Evolutionary conservation across 2,329 filamentous ascomycete genomes (phyloP), one percentile per base, ranked within the genome.

Genomic region (Microdochium paspali): DNA sequence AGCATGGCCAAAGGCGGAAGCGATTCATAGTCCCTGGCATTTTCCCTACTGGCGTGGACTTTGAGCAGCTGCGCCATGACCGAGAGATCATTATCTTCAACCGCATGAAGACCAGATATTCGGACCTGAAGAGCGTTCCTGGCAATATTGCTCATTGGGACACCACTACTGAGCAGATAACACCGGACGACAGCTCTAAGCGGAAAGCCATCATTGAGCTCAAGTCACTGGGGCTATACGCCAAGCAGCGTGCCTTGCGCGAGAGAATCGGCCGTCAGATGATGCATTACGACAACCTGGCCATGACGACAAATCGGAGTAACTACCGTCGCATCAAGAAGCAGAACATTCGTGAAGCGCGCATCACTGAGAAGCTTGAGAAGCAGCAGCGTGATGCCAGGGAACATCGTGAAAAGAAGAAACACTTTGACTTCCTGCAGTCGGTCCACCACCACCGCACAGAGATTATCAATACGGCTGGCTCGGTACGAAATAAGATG

Each of bases 281-380:
- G 85, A 84, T 95, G 63, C 85, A 94, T 60, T 94, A 91, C 50
- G 90, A 97, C 61, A 97, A 95, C 58, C 79, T 97, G 24, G 91
- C 90, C 42, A 96, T 96, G 87, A 96, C 91, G 1, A 91, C 90
- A 1, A 98, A 98, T 62, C 84, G 93, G 45, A 84, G 87, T 46
- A 80, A 84, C 59, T 96, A 96, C 65, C 86, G 93, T 30, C 84
- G 93, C 45, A 86, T 93, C 73, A 98, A 98, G 84, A 97, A 96
- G 72, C 91, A 96, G 66, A 95, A 86, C 45, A 77, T 97, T 45
- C 85, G 91, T 30, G 93, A 98, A 69, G 93, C 93, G 48, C 85
- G 91, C 49, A 94, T 98, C 55, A 98, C 93, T 0, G 93, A 98
- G 77, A 98, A 96, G 68, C 81, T 98, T 2, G 93, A 98, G 79